These are phyloP conservation scores for Chenopodium suecicum DNA, from an alignment of 148 eudicot species.

Conservation along the genomic window DNA sequence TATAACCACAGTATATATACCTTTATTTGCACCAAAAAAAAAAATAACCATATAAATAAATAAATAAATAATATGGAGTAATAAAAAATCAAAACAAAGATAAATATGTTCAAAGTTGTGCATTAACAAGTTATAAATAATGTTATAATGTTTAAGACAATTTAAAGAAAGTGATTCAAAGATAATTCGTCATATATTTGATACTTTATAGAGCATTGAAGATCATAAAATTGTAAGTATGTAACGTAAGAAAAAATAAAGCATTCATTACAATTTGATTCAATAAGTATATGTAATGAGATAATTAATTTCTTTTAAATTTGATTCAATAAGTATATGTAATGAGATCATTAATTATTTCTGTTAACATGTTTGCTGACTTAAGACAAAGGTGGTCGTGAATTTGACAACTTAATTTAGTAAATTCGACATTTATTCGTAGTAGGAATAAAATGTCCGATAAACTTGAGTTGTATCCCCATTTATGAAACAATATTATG, in stretches of 20 bases:
- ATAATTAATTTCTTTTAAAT: not conserved
- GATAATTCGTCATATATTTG: too few relatives aligned
- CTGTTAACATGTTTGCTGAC: not conserved
- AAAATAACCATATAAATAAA: too few relatives aligned
- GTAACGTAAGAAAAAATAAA: not conserved
- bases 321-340: conserved; percentile 3
- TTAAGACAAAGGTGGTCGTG: conserved; percentile 1
- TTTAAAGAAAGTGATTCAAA: too few relatives aligned
- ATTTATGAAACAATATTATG: not conserved
- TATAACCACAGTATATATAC: too few relatives aligned
- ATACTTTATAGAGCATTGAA: too few relatives aligned
- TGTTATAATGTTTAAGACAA: too few relatives aligned
- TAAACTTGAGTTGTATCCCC: not conserved
- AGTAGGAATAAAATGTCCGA: not conserved
- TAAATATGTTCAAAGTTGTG: too few relatives aligned
- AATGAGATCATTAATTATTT: not conserved
- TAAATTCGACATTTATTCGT: not conserved
- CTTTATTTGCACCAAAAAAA: too few relatives aligned
- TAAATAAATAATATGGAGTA: too few relatives aligned
- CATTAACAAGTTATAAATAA: too few relatives aligned
- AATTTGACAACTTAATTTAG: not conserved
- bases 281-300: conserved; percentile 7
- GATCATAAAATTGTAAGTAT: not conserved
- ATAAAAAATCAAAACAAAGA: too few relatives aligned
- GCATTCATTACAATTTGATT: not conserved